These are phyloP conservation scores for Geotrichum siamense DNA, from an alignment of 1,139 yeast species.

Conservation along the genomic window DNA sequence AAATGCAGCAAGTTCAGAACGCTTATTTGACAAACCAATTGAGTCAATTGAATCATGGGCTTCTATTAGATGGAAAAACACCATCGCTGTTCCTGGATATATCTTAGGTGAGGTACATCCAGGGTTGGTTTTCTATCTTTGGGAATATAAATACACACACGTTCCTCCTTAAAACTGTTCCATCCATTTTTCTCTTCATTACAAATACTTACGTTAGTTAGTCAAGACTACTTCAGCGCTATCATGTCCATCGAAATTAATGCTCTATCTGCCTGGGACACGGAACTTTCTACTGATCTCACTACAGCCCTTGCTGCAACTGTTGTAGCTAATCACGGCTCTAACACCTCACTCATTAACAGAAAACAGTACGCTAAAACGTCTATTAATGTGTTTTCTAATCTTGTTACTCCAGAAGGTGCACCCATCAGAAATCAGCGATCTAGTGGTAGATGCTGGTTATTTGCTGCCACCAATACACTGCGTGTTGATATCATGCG, in stretches of 20 bases:
- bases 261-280: slow-evolving; percentile 26
- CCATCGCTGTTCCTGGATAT: too few species aligned
- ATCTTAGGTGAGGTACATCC: too few species aligned
- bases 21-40: too few species aligned
- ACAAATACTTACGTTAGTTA: too few species aligned
- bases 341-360: slow-evolving; percentile 36
- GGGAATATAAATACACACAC: too few species aligned
- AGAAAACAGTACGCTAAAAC: slow-evolving; percentile 40
- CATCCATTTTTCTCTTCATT: not conserved
- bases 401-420: slow-evolving; percentile 56
- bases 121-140: too few species aligned
- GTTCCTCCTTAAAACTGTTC: too few species aligned
- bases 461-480: slow-evolving; percentile 73
- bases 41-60: too few species aligned
- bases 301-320: slow-evolving; percentile 30
- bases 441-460: slow-evolving; percentile 78
- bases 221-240: not conserved
- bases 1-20: too few species aligned
- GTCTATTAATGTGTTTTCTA: slow-evolving; percentile 46
- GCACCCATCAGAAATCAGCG: slow-evolving; percentile 68
- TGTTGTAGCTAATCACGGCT: slow-evolving; percentile 31
- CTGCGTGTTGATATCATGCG: slow-evolving; percentile 57
- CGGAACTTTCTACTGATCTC: slow-evolving; percentile 26
- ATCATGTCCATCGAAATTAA: slow-evolving; percentile 8
- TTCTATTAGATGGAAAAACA: too few species aligned